phyloP scores from a whole-genome alignment of 1,139 yeast genomes.

The Hansenula lynferdii region DNA sequence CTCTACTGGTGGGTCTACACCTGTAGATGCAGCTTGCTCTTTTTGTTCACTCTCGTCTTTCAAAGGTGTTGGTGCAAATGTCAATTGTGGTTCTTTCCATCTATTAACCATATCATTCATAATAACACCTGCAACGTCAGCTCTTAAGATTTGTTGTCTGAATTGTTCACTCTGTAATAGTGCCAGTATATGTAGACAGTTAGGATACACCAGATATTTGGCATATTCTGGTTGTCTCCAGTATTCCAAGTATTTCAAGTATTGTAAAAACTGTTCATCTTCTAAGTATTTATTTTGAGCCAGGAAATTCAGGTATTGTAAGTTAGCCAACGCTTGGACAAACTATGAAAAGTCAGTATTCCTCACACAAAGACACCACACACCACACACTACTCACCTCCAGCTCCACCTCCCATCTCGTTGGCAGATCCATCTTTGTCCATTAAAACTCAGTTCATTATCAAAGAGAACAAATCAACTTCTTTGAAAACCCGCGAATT shows the following conservation, averaged over 20 bases:
- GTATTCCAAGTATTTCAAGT: slow-evolving; percentile 59
- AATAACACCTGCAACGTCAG: slow-evolving; percentile 51
- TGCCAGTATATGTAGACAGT: slow-evolving; percentile 57
- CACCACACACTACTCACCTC: slow-evolving; percentile 31
- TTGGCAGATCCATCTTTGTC: slow-evolving; percentile 38
- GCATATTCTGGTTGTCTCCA: slow-evolving; percentile 67
- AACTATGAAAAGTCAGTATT: slow-evolving; percentile 28
- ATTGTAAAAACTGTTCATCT: slow-evolving; percentile 53
- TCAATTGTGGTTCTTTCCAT: slow-evolving; percentile 44
- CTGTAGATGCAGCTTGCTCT: background rate
- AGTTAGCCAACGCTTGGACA: slow-evolving; percentile 71
- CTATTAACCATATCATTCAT: slow-evolving; percentile 76
- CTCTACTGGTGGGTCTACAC: background rate
- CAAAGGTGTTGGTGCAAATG: slow-evolving; percentile 21
- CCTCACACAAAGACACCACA: background rate
- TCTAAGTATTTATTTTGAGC: slow-evolving; percentile 56
- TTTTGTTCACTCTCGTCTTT: slow-evolving; percentile 1
- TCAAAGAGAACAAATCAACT: too few relatives aligned
- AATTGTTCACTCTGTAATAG: slow-evolving; percentile 53
- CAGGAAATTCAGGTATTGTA: slow-evolving; percentile 62
- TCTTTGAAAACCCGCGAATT: too few relatives aligned
- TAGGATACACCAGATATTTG: slow-evolving; percentile 66
- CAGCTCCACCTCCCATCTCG: slow-evolving; percentile 70
- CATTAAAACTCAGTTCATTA: too few relatives aligned
- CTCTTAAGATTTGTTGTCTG: slow-evolving; percentile 48